Evolutionary conservation across 805 yeast species (phyloP).

Genomic region (Ogataea glucozyma): DNA sequence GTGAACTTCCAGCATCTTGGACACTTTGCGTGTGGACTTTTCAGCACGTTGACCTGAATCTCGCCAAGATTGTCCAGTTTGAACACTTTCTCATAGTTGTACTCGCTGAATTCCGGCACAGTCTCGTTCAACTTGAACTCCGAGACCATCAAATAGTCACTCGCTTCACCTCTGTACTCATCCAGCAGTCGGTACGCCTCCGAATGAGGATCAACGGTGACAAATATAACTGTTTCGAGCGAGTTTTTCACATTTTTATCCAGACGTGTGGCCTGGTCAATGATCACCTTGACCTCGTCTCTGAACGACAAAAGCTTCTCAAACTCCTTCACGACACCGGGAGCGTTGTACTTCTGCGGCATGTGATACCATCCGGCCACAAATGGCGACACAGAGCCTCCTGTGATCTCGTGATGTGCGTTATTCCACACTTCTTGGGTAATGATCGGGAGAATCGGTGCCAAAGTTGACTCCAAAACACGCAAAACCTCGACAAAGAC

Average conservation of each 20-base stretch:
- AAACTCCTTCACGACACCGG: slow-evolving; percentile 45
- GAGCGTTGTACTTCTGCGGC: slow-evolving; percentile 39
- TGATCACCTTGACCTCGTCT: slow-evolving; percentile 47
- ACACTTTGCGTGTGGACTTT: slow-evolving; percentile 56
- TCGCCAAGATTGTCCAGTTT: slow-evolving; percentile 31
- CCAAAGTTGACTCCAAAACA: slow-evolving; percentile 63
- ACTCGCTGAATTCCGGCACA: slow-evolving; percentile 10
- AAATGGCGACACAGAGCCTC: slow-evolving; percentile 45
- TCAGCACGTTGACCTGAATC: slow-evolving; percentile 40
- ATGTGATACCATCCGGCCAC: slow-evolving; percentile 43
- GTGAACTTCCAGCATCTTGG: slow-evolving; percentile 93
- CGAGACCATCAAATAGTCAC: slow-evolving; percentile 66
- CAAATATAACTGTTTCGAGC: slow-evolving; percentile 53
- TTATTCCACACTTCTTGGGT: slow-evolving; percentile 87
- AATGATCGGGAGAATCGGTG: slow-evolving; percentile 82
- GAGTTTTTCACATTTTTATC: slow-evolving; percentile 56
- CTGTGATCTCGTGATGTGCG: slow-evolving; percentile 39
- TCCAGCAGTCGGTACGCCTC: slow-evolving; percentile 20
- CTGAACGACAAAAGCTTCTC: slow-evolving; percentile 47
- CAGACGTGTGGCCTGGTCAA: slow-evolving; percentile 57
- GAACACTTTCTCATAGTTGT: slow-evolving; percentile 34
- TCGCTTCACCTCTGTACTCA: slow-evolving; percentile 44
- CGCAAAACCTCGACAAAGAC: slow-evolving; percentile 61
- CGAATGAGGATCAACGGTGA: slow-evolving; percentile 26
- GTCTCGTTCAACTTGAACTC: slow-evolving; percentile 41